These are phyloP conservation scores for Zangia roseola DNA, from an alignment of 768 basidiomycete genomes.

Conservation along the genomic window DNA sequence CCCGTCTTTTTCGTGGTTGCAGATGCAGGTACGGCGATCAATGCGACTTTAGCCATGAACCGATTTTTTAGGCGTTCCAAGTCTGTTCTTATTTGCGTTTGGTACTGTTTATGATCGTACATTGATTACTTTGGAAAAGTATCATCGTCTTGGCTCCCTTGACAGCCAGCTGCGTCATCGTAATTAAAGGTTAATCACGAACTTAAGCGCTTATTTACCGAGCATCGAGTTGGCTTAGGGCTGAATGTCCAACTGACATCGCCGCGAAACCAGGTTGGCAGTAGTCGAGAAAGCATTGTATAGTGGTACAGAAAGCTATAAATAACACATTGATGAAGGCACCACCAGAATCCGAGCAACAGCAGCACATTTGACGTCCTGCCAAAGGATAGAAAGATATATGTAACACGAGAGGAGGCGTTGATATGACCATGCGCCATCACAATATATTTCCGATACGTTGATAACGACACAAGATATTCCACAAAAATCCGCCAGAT, in stretches of 20 bases:
- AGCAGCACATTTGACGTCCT: slow-evolving; percentile 22
- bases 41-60: slow-evolving; percentile 81
- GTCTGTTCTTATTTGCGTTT: slow-evolving; percentile 10
- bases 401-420: slow-evolving; percentile 25
- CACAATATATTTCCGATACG: slow-evolving; percentile 32
- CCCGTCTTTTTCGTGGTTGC: slow-evolving; percentile 42
- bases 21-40: slow-evolving; percentile 89
- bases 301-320: slow-evolving; percentile 37
- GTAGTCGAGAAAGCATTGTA: slow-evolving; percentile 20
- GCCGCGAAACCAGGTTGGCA: slow-evolving; percentile 14
- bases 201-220: slow-evolving; percentile 18
- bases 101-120: slow-evolving; percentile 14
- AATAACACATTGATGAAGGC: slow-evolving; percentile 32
- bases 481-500: slow-evolving; percentile 35
- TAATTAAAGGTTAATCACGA: slow-evolving; percentile 14
- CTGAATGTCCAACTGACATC: neutral
- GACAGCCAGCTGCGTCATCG: neutral
- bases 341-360: slow-evolving; percentile 27
- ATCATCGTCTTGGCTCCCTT: neutral
- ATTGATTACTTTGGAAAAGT: slow-evolving; percentile 12
- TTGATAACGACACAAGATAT: slow-evolving; percentile 30
- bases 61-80: slow-evolving; percentile 29
- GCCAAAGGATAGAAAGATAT: slow-evolving; percentile 30
- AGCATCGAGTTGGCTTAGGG: neutral
- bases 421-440: slow-evolving; percentile 19